phyloP scores from a whole-genome alignment of 179 eudicot genomes.

The Amaranthus tricolor region DNA sequence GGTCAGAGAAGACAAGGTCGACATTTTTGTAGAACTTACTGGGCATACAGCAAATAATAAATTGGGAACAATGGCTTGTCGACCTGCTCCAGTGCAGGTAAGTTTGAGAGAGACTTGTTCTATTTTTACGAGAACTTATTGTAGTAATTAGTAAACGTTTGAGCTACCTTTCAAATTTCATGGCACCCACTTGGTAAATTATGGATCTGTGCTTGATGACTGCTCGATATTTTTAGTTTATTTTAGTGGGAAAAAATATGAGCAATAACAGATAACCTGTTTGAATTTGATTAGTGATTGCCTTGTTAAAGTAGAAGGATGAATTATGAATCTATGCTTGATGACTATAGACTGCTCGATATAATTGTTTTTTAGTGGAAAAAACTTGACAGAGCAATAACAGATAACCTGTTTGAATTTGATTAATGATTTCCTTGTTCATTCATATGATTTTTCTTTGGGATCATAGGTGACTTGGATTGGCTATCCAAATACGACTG shows the following conservation, averaged over 20 bases:
- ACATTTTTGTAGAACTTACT: slow-evolving; percentile 96
- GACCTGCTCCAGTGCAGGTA: slow-evolving; percentile 98
- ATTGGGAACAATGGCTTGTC: slow-evolving; percentile 97
- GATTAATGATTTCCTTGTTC: slow-evolving; percentile 3
- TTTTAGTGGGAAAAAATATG: no score
- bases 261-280: no score
- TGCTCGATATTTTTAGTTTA: no score
- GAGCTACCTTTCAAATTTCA: neutral
- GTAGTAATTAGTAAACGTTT: neutral
- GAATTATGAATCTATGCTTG: neutral
- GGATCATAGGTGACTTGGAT: slow-evolving; percentile 89
- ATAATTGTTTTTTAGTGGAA: neutral
- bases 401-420: neutral
- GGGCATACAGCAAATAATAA: slow-evolving; percentile 99
- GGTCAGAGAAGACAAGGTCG: slow-evolving; percentile 94
- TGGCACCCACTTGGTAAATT: neutral
- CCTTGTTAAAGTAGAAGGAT: neutral
- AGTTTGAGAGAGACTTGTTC: slow-evolving; percentile 16
- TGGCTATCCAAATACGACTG: slow-evolving; percentile 99
- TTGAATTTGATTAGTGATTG: neutral
- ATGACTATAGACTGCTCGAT: neutral
- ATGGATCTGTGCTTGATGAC: no score
- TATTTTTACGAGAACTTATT: neutral
- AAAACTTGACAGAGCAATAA: neutral
- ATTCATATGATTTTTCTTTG: slow-evolving; percentile 13